phyloP scores from a whole-genome alignment of 169 alveolate species.

The Blepharisma undulans region DNA sequence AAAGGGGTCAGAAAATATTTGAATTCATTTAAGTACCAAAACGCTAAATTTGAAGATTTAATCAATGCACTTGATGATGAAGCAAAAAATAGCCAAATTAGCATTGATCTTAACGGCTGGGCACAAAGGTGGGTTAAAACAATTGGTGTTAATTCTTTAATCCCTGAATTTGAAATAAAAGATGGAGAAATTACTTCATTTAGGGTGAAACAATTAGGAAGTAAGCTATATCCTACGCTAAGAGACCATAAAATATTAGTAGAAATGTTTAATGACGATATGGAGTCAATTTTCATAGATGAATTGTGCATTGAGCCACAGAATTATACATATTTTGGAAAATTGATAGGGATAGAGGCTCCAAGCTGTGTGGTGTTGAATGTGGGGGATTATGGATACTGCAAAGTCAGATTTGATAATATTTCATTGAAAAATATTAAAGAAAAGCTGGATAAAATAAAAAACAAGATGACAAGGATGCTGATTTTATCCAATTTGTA shows the following conservation, averaged over 20 bases:
- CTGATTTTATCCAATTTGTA: background rate
- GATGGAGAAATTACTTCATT: background rate
- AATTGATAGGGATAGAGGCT: background rate
- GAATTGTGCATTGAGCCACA: background rate
- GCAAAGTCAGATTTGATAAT: conserved; percentile 11
- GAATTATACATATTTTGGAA: background rate
- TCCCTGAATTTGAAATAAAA: background rate
- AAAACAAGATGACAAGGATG: background rate
- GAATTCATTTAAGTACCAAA: background rate
- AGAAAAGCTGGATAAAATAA: background rate
- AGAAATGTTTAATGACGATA: background rate
- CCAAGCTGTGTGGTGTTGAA: conserved; percentile 4
- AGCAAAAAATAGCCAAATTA: background rate
- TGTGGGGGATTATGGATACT: background rate
- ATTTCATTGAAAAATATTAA: background rate
- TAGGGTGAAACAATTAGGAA: background rate
- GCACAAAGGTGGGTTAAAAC: conserved; percentile 8
- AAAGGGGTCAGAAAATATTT: conserved; percentile 22
- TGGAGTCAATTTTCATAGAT: background rate
- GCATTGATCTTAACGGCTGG: background rate
- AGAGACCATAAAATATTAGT: background rate
- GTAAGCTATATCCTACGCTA: background rate
- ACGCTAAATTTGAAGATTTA: conserved; percentile 2
- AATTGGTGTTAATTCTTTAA: background rate
- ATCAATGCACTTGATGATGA: background rate